Evolutionary conservation across 164 flowering plant genomes (phyloP), one percentile per base, ranked within the genome.

Genomic region (Macadamia tetraphylla): DNA sequence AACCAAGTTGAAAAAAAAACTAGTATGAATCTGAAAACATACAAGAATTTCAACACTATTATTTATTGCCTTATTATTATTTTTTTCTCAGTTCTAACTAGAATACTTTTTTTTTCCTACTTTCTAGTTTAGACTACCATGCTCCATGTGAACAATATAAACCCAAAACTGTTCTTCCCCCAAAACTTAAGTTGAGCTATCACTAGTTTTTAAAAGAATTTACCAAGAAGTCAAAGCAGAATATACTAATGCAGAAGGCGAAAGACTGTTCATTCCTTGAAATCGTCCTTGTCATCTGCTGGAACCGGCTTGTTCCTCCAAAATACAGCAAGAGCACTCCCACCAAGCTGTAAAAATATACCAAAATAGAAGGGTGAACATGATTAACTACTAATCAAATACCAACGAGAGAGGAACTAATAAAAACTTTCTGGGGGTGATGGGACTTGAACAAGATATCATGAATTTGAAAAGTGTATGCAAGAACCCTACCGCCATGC

Each of bases 281-380:
- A 94, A 77, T 94, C 98, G 74, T 94, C 98, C 74, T 86, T 88
- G 86, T 94, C 98, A 69, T 88, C 88, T 7, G 73, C 82, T 29
- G 96, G 85, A 68, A 94, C 85, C 35, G 93, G 87, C 48, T 29
- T 59, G 82, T 92, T 91, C 78, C 97, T 88, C 97, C 99, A 92
- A 65, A 67, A 90, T 9, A 94, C 97, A 40, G 97, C 97, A 12
- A 94, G 88, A 52, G 85, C 97, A 73, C 97, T 94, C 55, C 99
- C 99, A 68, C 97, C 97, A 66, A 94, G 94, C 97, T 92, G 89
- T 61, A 60, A 70, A 14, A 60, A 35, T 55, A 63, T 63, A 65
- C n/a, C 13, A 57, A 49, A 23, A 44, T 23, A 31, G 46, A 35
- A 67, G 57, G 31, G 42, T 40, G 29, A 15, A 42, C 18, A 40